phyloP scores from a whole-genome alignment of 2,329 filamentous ascomycete genomes.

The Verticillium albo-atrum region DNA sequence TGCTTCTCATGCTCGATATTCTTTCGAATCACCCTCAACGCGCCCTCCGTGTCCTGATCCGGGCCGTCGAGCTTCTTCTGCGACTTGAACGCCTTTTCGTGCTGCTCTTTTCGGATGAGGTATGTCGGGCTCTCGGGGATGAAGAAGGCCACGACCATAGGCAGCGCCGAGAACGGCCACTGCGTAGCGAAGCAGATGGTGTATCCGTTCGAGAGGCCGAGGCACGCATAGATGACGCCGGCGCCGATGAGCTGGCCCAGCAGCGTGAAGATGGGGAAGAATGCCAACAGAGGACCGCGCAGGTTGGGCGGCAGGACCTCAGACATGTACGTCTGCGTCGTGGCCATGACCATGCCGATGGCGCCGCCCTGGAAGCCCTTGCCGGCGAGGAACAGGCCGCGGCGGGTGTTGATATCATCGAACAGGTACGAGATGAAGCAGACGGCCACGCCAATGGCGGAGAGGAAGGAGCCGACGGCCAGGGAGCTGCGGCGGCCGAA shows the following conservation, averaged over 20 bases:
- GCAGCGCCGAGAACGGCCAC: slow-evolving; percentile 37
- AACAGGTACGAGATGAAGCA: slow-evolving; percentile 17
- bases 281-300: slow-evolving; percentile 40
- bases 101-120: slow-evolving; percentile 34
- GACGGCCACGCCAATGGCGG: slow-evolving; percentile 28
- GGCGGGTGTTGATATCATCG: slow-evolving; percentile 17
- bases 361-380: slow-evolving; percentile 40
- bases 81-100: slow-evolving; percentile 35
- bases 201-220: slow-evolving; percentile 27
- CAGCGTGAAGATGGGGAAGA: slow-evolving; percentile 44
- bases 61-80: slow-evolving; percentile 44
- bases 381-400: slow-evolving; percentile 36
- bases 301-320: slow-evolving; percentile 42
- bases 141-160: slow-evolving; percentile 34
- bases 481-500: slow-evolving; percentile 31
- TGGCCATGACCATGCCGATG: slow-evolving; percentile 38
- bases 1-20: slow-evolving; percentile 38
- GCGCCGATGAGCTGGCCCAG: slow-evolving; percentile 43
- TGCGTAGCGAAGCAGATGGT: slow-evolving; percentile 36
- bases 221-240: slow-evolving; percentile 30
- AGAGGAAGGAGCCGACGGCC: slow-evolving; percentile 28
- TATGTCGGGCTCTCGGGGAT: slow-evolving; percentile 49
- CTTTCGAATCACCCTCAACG: slow-evolving; percentile 38
- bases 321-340: slow-evolving; percentile 43
- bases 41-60: slow-evolving; percentile 30